Conservation (phyloP, 1,139 yeast genomes). For the Geotrichum australiense region DNA sequence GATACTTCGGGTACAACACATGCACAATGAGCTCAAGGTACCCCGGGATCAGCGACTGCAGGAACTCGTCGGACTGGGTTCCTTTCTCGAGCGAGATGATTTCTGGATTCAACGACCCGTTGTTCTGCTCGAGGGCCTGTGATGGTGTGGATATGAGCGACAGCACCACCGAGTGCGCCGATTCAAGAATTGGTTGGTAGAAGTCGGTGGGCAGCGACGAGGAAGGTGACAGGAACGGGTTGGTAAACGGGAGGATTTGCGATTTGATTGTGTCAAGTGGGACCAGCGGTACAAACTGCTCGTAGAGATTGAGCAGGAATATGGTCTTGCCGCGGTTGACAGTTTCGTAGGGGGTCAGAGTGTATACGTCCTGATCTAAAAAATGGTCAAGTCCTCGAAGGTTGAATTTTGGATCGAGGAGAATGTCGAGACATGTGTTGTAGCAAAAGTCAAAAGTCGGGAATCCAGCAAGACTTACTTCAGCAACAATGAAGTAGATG, state of each 20-base stretch:
- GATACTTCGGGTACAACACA: slow-evolving; percentile 48
- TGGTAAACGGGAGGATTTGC: slow-evolving; percentile 40
- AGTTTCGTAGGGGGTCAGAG: slow-evolving; percentile 24
- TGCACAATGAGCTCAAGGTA: slow-evolving; percentile 30
- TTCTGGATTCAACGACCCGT: slow-evolving; percentile 9
- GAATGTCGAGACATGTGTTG: slow-evolving; percentile 44
- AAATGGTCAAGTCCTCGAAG: slow-evolving; percentile 5
- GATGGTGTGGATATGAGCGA: slow-evolving; percentile 24
- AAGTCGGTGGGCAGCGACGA: slow-evolving; percentile 14
- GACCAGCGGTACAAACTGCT: slow-evolving; percentile 42
- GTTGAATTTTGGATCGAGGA: slow-evolving; percentile 32
- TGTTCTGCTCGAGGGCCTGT: slow-evolving; percentile 13
- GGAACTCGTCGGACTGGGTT: slow-evolving; percentile 3
- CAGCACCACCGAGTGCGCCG: slow-evolving; percentile 61
- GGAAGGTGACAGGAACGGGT: slow-evolving; percentile 34
- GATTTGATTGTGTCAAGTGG: slow-evolving; percentile 4
- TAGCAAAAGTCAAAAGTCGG: slow-evolving; percentile 63
- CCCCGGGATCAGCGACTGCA: slow-evolving; percentile 26
- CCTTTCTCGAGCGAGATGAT: slow-evolving; percentile 18
- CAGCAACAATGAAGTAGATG: slow-evolving; percentile 48
- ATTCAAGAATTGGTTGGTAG: slow-evolving; percentile 46
- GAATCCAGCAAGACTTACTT: slow-evolving; percentile 66
- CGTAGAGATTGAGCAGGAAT: slow-evolving; percentile 54
- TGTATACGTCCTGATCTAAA: not conserved
- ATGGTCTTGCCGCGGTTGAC: slow-evolving; percentile 46